Percentiles rank a stretch among this genome's conserved stretches.
phyloP scores from a whole-genome alignment of 2,329 filamentous ascomycete genomes.

The Atkinsonella hypoxylon region DNA sequence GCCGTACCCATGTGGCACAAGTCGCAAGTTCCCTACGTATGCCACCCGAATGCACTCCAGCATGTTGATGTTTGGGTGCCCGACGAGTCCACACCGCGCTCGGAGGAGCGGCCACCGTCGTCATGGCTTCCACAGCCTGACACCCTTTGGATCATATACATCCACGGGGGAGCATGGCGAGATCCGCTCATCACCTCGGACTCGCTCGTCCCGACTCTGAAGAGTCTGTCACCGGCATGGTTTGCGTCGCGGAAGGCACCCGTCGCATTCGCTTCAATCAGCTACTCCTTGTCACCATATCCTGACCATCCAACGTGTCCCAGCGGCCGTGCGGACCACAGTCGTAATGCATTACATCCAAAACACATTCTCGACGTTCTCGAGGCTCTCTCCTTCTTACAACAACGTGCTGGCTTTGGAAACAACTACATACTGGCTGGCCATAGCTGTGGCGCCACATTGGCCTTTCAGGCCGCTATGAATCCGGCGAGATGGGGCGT shows the following conservation, averaged over 20 bases:
- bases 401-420: conserved; percentile 28
- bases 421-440: conserved; percentile 39
- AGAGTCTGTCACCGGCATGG: conserved; percentile 1
- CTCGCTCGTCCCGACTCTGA: conserved; percentile 5
- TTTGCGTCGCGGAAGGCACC: conserved; percentile 3
- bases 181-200: conserved; percentile 13
- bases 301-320: conserved; percentile 6
- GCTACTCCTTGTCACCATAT: conserved; percentile 7
- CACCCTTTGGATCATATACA: conserved; percentile 11
- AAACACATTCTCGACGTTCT: conserved; percentile 41
- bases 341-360: conserved; percentile 36
- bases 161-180: conserved; percentile 17
- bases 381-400: conserved; percentile 31
- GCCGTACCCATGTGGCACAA: conserved; percentile 8
- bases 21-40: conserved; percentile 3
- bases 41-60: conserved; percentile 3
- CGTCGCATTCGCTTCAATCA: conserved; percentile 6
- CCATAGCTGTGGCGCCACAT: conserved; percentile 44
- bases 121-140: conserved; percentile 5
- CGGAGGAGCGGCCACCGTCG: neutral
- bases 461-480: conserved; percentile 34
- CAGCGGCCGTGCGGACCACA: conserved; percentile 1
- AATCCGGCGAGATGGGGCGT: conserved; percentile 6
- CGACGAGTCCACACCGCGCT: neutral
- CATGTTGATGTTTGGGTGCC: conserved; percentile 7